A percentile compares a stretch with the other conserved stretches of the same genome.
Evolutionary conservation across 768 basidiomycete species (phyloP).

Genomic region (Lactifluus echinatus): DNA sequence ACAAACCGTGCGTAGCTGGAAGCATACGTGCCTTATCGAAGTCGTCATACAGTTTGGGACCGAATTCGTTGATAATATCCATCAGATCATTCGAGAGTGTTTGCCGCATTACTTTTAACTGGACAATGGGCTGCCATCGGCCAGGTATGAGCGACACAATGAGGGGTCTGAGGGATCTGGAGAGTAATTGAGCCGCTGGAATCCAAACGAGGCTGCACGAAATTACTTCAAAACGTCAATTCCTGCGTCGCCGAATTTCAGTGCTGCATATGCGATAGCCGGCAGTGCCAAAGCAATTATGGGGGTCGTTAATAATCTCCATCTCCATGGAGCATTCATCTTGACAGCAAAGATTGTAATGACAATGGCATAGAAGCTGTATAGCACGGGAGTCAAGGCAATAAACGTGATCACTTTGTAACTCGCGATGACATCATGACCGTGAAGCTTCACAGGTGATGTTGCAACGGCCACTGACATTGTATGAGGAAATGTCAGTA

Average conservation of each 20-base stretch:
- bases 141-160: slow-evolving; percentile 82
- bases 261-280: slow-evolving; percentile 81
- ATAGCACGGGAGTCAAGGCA: slow-evolving; percentile 77
- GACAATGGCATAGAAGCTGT: slow-evolving; percentile 71
- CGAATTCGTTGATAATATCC: slow-evolving; percentile 77
- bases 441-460: slow-evolving; percentile 88
- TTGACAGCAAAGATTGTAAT: slow-evolving; percentile 65
- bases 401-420: slow-evolving; percentile 96
- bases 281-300: slow-evolving; percentile 65
- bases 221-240: slow-evolving; percentile 92
- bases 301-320: slow-evolving; percentile 68
- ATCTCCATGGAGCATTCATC: slow-evolving; percentile 50
- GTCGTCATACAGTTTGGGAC: slow-evolving; percentile 78
- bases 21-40: slow-evolving; percentile 58
- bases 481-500: background rate
- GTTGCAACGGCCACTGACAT: slow-evolving; percentile 84
- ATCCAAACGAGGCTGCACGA: background rate
- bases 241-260: slow-evolving; percentile 96
- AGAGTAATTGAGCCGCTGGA: slow-evolving; percentile 10
- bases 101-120: slow-evolving; percentile 62
- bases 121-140: slow-evolving; percentile 70
- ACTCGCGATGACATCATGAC: slow-evolving; percentile 85
- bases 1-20: background rate
- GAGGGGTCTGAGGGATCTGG: slow-evolving; percentile 84
- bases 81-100: slow-evolving; percentile 76